Evolutionary conservation across 1,139 yeast genomes (phyloP).

Genomic region (Geotrichum phurueaensis): DNA sequence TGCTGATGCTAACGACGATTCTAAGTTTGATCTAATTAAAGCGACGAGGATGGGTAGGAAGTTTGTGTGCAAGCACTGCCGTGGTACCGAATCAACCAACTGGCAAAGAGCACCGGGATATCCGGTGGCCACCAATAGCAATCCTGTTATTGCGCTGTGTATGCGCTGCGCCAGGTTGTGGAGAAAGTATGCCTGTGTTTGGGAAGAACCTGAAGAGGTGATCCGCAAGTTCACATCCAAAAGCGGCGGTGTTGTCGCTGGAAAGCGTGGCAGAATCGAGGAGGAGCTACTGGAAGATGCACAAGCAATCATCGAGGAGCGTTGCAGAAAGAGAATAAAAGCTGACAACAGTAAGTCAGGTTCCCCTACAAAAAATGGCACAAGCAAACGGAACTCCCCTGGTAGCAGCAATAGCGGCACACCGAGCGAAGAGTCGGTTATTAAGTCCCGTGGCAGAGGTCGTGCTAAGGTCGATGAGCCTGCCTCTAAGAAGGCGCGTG

Average conservation of each 20-base stretch:
- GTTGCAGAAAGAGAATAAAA: conserved; percentile 24
- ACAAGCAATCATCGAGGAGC: conserved; percentile 49
- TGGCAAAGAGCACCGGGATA: conserved; percentile 75
- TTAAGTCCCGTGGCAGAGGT: neutral
- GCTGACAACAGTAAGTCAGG: conserved; percentile 15
- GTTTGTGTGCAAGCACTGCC: conserved; percentile 63
- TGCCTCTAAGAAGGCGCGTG: neutral
- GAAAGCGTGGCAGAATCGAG: conserved; percentile 50
- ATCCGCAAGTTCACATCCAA: conserved; percentile 38
- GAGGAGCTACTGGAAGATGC: conserved; percentile 67
- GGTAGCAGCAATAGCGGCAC: neutral
- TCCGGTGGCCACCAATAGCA: conserved; percentile 37
- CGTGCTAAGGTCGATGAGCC: neutral
- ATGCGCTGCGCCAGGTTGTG: conserved; percentile 82
- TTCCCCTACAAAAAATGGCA: neutral
- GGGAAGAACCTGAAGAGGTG: conserved; percentile 78
- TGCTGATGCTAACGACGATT: conserved; percentile 67
- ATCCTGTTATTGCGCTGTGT: conserved; percentile 56
- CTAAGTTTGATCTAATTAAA: conserved; percentile 55
- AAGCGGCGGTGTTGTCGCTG: conserved; percentile 24
- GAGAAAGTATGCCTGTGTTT: conserved; percentile 84
- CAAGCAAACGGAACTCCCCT: neutral
- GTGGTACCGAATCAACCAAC: conserved; percentile 46
- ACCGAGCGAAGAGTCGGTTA: neutral
- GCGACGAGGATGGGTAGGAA: conserved; percentile 36